These are phyloP conservation scores for Spathaspora sp. DNA, from an alignment of 1,139 yeast genomes.

Conservation along the genomic window DNA sequence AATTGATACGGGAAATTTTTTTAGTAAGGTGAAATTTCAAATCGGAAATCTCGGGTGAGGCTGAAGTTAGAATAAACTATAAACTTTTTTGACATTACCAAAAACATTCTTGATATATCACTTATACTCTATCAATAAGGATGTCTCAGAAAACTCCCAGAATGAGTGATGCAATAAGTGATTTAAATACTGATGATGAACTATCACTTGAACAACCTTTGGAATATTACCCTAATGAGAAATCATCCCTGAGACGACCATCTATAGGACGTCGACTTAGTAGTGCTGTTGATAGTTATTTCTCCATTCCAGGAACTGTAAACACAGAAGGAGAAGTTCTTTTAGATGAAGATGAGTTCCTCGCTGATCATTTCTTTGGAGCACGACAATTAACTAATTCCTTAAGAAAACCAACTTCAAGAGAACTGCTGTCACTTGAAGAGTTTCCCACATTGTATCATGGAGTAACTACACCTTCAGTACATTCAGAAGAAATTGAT, in stretches of 20 bases:
- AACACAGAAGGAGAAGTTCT: constrained; percentile 6
- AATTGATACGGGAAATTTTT: too few relatives aligned
- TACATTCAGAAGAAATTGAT: not conserved
- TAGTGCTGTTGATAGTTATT: constrained; percentile 15
- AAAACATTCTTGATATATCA: not conserved
- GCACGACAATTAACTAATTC: constrained; percentile 10
- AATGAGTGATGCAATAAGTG: not conserved
- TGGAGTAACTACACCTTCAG: not conserved
- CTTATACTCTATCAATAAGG: not conserved
- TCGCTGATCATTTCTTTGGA: constrained; percentile 15
- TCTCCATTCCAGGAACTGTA: constrained; percentile 1
- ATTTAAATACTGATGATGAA: constrained; percentile 4
- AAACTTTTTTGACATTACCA: not conserved
- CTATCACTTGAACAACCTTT: constrained; percentile 6
- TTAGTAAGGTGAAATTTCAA: too few relatives aligned
- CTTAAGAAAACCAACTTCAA: not conserved
- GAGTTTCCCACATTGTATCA: constrained; percentile 11
- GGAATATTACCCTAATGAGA: not conserved
- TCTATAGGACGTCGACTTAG: constrained; percentile 16
- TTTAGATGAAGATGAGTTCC: constrained; percentile 7
- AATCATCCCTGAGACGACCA: constrained; percentile 1
- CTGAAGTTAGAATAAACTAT: not conserved
- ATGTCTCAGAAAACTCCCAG: not conserved
- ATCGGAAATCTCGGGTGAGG: too few relatives aligned
- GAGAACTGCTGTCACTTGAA: constrained; percentile 7